These are phyloP conservation scores for Brassica balearica DNA, from an alignment of 441 rosid species.

Conservation along the genomic window DNA sequence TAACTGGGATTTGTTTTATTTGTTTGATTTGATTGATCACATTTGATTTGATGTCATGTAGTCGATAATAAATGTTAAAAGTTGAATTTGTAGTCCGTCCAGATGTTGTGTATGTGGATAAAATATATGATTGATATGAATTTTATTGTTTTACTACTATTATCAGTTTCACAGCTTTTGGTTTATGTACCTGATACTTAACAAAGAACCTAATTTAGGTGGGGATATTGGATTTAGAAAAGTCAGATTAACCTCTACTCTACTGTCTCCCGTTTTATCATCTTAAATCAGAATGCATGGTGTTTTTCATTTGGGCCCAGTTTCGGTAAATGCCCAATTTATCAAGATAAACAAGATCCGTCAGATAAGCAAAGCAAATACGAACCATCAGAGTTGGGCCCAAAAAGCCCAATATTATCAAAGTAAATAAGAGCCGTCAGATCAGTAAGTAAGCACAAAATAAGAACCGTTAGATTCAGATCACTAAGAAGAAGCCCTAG, in stretches of 20 bases:
- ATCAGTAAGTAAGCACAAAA: background rate
- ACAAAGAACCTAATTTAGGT: background rate
- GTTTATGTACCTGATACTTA: background rate
- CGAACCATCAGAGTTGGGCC: constrained; percentile 20
- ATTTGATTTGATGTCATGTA: constrained; percentile 21
- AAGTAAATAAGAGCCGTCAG: constrained; percentile 33
- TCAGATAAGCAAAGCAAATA: constrained; percentile 2
- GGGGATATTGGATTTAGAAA: too few species aligned
- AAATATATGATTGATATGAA: constrained; percentile 19
- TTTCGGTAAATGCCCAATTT: constrained; percentile 10
- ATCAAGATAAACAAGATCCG: constrained; percentile 19
- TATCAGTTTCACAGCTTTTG: background rate
- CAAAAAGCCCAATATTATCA: constrained; percentile 24
- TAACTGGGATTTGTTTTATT: constrained; percentile 13
- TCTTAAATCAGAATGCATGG: background rate
- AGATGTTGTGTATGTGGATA: constrained; percentile 17
- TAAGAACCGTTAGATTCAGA: constrained; percentile 60
- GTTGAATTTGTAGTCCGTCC: constrained; percentile 18
- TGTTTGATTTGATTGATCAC: constrained; percentile 28
- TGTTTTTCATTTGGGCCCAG: constrained; percentile 1
- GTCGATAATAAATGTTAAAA: background rate
- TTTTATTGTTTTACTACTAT: background rate
- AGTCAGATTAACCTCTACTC: background rate
- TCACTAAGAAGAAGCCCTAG: constrained; percentile 37
- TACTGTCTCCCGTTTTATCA: constrained; percentile 23